These are phyloP conservation scores for Epichloe bromicola DNA, from an alignment of 2,329 filamentous ascomycete genomes.

Conservation along the genomic window DNA sequence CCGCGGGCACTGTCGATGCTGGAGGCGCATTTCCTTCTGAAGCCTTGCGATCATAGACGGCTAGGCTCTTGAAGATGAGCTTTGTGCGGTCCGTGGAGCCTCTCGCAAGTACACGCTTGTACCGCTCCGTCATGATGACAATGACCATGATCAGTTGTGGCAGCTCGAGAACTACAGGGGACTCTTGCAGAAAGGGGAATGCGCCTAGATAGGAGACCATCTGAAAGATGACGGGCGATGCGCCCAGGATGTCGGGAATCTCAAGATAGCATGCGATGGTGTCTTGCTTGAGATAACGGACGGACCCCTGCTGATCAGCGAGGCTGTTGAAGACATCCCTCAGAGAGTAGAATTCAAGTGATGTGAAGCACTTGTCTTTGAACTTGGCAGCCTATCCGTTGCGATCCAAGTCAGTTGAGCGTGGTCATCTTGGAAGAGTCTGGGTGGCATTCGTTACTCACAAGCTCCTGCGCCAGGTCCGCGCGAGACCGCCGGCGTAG, in stretches of 20 bases:
- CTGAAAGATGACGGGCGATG: constrained; percentile 56
- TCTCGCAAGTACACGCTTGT: constrained; percentile 47
- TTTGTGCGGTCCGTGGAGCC: constrained; percentile 45
- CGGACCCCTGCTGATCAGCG: constrained; percentile 47
- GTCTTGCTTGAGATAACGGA: constrained; percentile 54
- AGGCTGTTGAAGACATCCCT: constrained; percentile 60
- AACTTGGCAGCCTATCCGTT: constrained; percentile 43
- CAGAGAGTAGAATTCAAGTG: constrained; percentile 60
- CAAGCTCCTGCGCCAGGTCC: constrained; percentile 37
- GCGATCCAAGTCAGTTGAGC: not conserved
- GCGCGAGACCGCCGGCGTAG: constrained; percentile 34
- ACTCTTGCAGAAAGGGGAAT: constrained; percentile 60
- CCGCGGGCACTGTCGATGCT: constrained; percentile 4
- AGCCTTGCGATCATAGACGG: constrained; percentile 53
- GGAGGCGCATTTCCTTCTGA: constrained; percentile 17
- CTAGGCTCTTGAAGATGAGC: constrained; percentile 57
- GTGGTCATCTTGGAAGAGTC: no score
- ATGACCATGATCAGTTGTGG: constrained; percentile 61
- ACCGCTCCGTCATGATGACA: constrained; percentile 58
- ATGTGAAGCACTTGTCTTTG: constrained; percentile 56
- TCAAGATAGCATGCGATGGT: constrained; percentile 61
- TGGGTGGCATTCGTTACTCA: constrained; percentile 17
- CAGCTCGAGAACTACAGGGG: constrained; percentile 55
- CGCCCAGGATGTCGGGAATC: constrained; percentile 55
- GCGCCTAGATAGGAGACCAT: constrained; percentile 59